Evolutionary conservation across 164 flowering plant genomes (phyloP).

Genomic region (Platanus orientalis): DNA sequence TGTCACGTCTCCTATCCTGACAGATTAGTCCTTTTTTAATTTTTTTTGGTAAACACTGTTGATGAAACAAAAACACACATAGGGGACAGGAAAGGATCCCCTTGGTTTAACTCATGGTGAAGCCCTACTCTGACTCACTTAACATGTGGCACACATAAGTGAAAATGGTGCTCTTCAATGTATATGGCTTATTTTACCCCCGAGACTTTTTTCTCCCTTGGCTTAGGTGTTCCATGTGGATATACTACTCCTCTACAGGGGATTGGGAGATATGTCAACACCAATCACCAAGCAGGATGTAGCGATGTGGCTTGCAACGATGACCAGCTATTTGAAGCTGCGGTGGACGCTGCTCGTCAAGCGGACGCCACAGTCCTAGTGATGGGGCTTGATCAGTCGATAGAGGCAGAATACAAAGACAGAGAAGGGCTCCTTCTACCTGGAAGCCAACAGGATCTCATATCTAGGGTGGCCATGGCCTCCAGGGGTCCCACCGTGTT

Average conservation of each 20-base stretch:
- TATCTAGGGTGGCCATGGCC: slow-evolving; percentile 58
- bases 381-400: slow-evolving; percentile 87
- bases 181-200: no score
- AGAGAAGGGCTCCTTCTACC: slow-evolving; percentile 64
- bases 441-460: slow-evolving; percentile 76
- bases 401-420: slow-evolving; percentile 79
- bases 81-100: no score
- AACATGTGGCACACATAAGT: no score
- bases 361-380: slow-evolving; percentile 79
- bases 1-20: no score
- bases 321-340: slow-evolving; percentile 44
- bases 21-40: no score
- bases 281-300: slow-evolving; percentile 67
- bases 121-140: no score
- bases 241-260: slow-evolving; percentile 78
- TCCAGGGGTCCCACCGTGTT: slow-evolving; percentile 69
- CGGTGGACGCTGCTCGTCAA: slow-evolving; percentile 55
- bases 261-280: slow-evolving; percentile 44
- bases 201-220: background rate
- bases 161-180: no score
- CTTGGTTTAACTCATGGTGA: no score
- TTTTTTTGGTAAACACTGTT: no score
- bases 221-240: slow-evolving; percentile 71
- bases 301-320: slow-evolving; percentile 45
- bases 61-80: no score